Base-by-base conservation (phyloP, 768 basidiomycete genomes). In the Porpolomopsis calyptriformis region DNA sequence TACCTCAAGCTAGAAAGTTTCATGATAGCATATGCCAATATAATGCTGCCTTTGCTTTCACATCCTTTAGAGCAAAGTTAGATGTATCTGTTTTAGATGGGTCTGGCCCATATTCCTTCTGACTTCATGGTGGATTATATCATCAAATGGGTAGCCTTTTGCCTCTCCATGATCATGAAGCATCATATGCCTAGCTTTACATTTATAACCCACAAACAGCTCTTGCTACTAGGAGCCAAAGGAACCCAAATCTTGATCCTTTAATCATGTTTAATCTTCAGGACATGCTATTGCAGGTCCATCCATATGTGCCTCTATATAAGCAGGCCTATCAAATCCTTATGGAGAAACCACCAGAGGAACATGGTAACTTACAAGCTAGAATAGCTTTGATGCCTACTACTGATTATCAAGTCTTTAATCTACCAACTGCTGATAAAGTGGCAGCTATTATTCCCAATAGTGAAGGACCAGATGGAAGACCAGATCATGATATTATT, bases 391-490 rank as follows among this genome's bases (percentile, higher is more conserved):
- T 38, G 47, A 53, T 35, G 37, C 45, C 18, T n/a, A 11, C 40
- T 55, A 25, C 35, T 31, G 16, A 44, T 43, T 34, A 31, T 29
- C 5, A 22, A 16, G 14, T 45, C 29, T 2, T 40, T 44, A 71
- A 72, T 51, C 47, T 65, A 0, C 67, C 71, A 1, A 64, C 61
- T 24, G 56, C 61, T 1, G 52, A 66, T 36, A 69, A 72, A 39
- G 60, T 72, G 40, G 69, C 63, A 37, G 64, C 60, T 0, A 52
- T 72, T 12, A 33, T 70, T 31, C 64, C 65, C 45, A 57, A 57
- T 1, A 55, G 59, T 55, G 63, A 54, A 10, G 45, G 50, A 2
- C 22, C 54, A 2, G 18, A 39, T 9, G 43, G 51, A 1, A 12
- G 55, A 19, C n/a, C n/a, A n/a, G n/a, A n/a, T n/a, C 14, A 53